Percentiles rank a stretch among this genome's conserved stretches.
phyloP scores from a whole-genome alignment of 441 rosid species.

The Jatropha podagrica region DNA sequence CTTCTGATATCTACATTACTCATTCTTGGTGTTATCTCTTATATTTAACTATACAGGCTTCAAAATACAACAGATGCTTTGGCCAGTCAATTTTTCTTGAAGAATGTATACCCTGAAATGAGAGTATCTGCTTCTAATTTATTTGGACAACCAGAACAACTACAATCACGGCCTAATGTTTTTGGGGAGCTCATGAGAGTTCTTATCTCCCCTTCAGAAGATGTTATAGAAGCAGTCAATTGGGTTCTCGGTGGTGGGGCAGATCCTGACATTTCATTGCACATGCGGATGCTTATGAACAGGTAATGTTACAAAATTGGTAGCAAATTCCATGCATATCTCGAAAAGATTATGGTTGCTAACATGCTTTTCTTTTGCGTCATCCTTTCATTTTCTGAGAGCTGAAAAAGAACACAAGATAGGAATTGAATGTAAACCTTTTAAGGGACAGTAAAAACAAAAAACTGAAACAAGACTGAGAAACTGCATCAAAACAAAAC shows the following conservation, averaged over 20 bases:
- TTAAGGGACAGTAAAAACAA: background rate
- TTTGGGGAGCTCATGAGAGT: conserved; percentile 88
- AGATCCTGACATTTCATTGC: conserved; percentile 88
- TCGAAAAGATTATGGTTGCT: background rate
- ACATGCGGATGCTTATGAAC: conserved; percentile 86
- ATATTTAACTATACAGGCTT: conserved; percentile 52
- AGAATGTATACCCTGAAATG: conserved; percentile 80
- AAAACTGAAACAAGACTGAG: no score
- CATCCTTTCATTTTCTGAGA: background rate
- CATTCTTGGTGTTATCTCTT: conserved; percentile 10
- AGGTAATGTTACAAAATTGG: conserved; percentile 41
- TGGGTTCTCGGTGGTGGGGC: conserved; percentile 60
- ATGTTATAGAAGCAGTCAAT: conserved; percentile 71
- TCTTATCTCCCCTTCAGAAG: conserved; percentile 74
- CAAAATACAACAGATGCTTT: conserved; percentile 91
- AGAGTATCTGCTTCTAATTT: conserved; percentile 65
- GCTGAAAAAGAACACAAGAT: background rate
- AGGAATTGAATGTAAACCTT: background rate
- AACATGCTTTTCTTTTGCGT: background rate
- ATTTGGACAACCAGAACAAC: conserved; percentile 63
- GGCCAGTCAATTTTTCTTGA: conserved; percentile 88
- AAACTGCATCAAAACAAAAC: no score
- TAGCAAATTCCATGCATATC: background rate
- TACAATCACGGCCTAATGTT: conserved; percentile 62
- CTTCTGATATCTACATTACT: conserved; percentile 11